Base-by-base conservation (phyloP, 192 early-diverging fungal species). In the Entomortierella beljakovae region DNA sequence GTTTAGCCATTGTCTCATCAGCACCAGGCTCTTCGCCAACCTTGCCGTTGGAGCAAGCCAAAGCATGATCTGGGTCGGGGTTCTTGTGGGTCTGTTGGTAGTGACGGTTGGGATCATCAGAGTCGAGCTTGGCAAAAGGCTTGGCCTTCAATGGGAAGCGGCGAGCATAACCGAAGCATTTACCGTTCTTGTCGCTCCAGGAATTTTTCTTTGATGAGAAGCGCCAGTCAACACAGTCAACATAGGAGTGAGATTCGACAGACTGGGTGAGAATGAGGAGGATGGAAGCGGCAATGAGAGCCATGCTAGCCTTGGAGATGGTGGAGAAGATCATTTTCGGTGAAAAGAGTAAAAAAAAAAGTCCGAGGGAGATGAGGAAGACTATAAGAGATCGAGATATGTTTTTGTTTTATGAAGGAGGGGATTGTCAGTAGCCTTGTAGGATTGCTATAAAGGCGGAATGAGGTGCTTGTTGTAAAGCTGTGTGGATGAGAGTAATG, bases 101-200 rank as follows among this genome's bases (percentile, higher is more conserved):
- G 65, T 77, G 74, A 18, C 74, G 74, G 74, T 77, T 77, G 59
- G 74, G 74, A 46, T 68, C 65, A 22, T 77, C 65, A 38, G 66
- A 69, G 32, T 77, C 74, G 57, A 77, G 57, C 60, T 69, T 69
- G 56, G 65, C 66, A 23, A 77, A 77, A 7, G 61, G 46, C 66
- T 77, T 77, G 34, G 54, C 61, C 37, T 75, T 61, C 28, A 69
- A 7, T 25, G 74, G 74, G 74, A 77, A 77, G 57, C 74, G 74
- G 29, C 74, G 74, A 25, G 74, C 74, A 37, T 54, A 77, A 28
- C 74, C 74, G 31, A 50, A 46, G 66, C 74, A 77, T 13, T 26
- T 48, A 37, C 74, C 74, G 61, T 77, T 57, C 66, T 77, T 77
- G 37, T 77, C 55, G 28, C 42, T 51, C 74, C 74, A 77, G 11